phyloP scores from a whole-genome alignment of 208 protist species.

The Herpetomonas tarakana region DNA sequence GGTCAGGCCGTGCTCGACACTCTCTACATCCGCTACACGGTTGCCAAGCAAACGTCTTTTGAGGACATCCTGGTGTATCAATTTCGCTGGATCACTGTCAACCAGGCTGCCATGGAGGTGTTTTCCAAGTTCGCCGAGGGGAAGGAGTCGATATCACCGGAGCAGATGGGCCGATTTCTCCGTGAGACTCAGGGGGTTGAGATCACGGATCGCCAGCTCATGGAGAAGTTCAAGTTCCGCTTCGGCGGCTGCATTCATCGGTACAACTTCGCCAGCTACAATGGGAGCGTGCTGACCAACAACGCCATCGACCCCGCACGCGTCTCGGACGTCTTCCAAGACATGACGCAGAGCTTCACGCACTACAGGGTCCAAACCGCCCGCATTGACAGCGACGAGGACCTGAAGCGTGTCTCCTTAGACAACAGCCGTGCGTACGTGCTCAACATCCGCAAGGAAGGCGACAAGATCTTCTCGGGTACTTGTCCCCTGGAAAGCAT shows the following conservation, averaged over 20 bases:
- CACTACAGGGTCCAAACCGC: constrained; percentile 68
- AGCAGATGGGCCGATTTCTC: constrained; percentile 80
- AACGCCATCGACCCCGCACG: constrained; percentile 73
- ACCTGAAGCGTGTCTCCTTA: constrained; percentile 48
- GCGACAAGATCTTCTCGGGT: constrained; percentile 49
- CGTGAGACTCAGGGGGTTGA: constrained; percentile 67
- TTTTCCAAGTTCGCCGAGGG: constrained; percentile 70
- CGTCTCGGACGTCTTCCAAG: constrained; percentile 80
- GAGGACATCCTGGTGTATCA: constrained; percentile 62
- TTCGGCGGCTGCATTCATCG: constrained; percentile 80
- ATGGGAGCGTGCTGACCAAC: constrained; percentile 77
- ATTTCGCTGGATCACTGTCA: constrained; percentile 60
- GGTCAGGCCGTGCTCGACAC: constrained; percentile 52
- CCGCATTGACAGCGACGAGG: constrained; percentile 60
- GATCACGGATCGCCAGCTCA: constrained; percentile 64
- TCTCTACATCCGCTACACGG: constrained; percentile 56
- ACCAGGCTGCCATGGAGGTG: constrained; percentile 64
- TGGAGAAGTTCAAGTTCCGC: constrained; percentile 86
- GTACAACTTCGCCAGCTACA: constrained; percentile 87
- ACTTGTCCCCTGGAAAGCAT: constrained; percentile 53
- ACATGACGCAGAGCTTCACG: constrained; percentile 89
- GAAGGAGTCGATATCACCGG: constrained; percentile 58
- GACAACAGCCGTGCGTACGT: constrained; percentile 41
- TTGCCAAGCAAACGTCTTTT: constrained; percentile 39
- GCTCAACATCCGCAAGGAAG: constrained; percentile 49